A percentile compares a stretch with the other conserved stretches of the same genome.
These are phyloP conservation scores for Nidularia sp. DNA, from an alignment of 768 basidiomycete species.

Conservation along the genomic window DNA sequence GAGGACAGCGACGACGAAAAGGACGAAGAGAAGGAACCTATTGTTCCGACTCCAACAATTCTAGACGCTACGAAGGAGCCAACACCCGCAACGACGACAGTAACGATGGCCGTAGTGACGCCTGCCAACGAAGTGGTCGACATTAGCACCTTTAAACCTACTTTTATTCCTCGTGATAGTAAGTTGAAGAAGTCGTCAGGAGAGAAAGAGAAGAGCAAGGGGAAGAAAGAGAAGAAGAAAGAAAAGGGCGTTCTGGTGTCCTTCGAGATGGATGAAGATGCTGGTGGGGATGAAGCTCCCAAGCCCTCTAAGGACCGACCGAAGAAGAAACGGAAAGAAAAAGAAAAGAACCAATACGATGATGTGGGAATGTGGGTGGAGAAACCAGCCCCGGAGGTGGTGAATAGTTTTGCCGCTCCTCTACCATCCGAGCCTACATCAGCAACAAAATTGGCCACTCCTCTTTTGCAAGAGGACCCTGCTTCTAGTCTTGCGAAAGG, in stretches of 20 bases:
- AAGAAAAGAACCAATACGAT: constrained; percentile 27
- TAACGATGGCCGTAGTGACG: constrained; percentile 10
- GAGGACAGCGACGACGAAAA: constrained; percentile 69
- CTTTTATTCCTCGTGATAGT: constrained; percentile 70
- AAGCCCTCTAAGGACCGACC: constrained; percentile 32
- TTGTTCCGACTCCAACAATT: constrained; percentile 2
- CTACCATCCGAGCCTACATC: constrained; percentile 8
- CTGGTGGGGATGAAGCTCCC: constrained; percentile 28
- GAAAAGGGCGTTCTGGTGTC: constrained; percentile 53
- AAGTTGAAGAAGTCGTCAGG: constrained; percentile 36
- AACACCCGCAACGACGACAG: neutral
- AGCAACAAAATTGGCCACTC: constrained; percentile 7
- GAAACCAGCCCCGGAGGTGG: constrained; percentile 50
- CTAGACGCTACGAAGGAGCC: constrained; percentile 1
- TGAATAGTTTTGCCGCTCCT: constrained; percentile 26
- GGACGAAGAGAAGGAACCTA: constrained; percentile 17
- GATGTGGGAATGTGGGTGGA: constrained; percentile 70
- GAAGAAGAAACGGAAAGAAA: constrained; percentile 37
- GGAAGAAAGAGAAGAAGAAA: constrained; percentile 33
- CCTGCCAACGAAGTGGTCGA: constrained; percentile 36
- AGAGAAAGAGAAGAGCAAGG: constrained; percentile 39
- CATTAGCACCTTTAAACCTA: constrained; percentile 79
- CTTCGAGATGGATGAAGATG: constrained; percentile 73
- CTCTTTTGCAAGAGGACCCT: constrained; percentile 9
- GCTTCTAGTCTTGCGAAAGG: constrained; percentile 26